Conservation (phyloP, 2,329 filamentous ascomycete genomes). For the Lasiodiplodia theobromae region DNA sequence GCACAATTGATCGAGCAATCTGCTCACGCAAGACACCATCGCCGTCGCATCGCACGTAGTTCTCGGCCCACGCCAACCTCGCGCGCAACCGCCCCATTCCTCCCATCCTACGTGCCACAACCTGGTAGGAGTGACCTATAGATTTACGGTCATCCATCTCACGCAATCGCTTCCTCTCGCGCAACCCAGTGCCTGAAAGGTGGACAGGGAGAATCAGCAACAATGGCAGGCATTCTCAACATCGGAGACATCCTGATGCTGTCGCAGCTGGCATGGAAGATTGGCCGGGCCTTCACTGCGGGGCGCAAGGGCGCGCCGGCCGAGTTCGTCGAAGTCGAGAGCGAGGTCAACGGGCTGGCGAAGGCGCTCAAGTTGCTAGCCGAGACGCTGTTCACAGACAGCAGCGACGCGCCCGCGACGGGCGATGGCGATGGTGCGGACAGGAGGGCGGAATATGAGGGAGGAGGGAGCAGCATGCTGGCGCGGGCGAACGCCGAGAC, state of each 20-base stretch:
- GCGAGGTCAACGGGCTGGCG: constrained; percentile 51
- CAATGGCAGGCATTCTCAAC: constrained; percentile 43
- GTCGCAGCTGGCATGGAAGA: constrained; percentile 55
- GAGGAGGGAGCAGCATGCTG: constrained; percentile 37
- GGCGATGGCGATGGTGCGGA: constrained; percentile 26
- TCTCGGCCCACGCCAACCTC: background rate
- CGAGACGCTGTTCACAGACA: constrained; percentile 49
- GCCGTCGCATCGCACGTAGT: background rate
- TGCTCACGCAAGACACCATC: background rate
- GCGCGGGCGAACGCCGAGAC: constrained; percentile 45
- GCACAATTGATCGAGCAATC: background rate
- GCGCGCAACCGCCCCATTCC: background rate
- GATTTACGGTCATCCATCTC: background rate
- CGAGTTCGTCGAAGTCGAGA: constrained; percentile 53
- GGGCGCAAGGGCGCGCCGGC: constrained; percentile 48
- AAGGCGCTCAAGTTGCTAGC: constrained; percentile 55
- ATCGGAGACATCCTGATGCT: constrained; percentile 56
- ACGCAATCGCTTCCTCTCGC: background rate
- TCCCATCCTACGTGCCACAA: too few relatives aligned
- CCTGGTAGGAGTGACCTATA: too few relatives aligned
- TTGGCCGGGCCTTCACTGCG: constrained; percentile 53
- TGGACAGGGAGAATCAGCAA: background rate
- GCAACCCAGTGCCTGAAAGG: background rate
- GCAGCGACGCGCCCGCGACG: constrained; percentile 28
- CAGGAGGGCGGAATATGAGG: too few relatives aligned